These are phyloP conservation scores for Chrysochromulina parva DNA, from an alignment of 78 protist genomes.

Conservation along the genomic window DNA sequence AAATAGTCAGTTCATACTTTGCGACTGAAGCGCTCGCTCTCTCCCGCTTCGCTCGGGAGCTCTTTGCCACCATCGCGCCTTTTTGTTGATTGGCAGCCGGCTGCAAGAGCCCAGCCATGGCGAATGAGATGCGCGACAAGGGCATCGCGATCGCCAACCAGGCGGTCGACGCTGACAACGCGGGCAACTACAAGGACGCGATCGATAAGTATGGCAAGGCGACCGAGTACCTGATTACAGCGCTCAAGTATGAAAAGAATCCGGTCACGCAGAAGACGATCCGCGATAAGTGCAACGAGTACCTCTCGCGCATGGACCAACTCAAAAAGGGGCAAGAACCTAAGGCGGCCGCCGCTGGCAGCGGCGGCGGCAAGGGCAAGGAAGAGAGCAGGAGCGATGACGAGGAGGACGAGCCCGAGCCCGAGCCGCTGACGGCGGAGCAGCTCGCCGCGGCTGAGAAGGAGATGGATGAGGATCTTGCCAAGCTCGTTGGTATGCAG, in stretches of 20 bases:
- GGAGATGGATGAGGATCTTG: conserved; percentile 2
- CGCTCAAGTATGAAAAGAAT: background rate
- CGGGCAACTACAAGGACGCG: background rate
- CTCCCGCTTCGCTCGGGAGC: too few species aligned
- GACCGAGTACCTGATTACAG: background rate
- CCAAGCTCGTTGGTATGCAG: conserved; percentile 11
- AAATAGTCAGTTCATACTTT: too few species aligned
- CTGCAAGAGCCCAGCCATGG: background rate
- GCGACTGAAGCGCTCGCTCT: too few species aligned
- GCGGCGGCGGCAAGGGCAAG: background rate
- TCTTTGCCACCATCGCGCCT: too few species aligned
- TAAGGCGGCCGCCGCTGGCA: background rate
- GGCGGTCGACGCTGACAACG: background rate
- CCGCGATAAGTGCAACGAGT: background rate
- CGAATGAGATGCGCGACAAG: conserved; percentile 17
- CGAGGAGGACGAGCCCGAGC: background rate
- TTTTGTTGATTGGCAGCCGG: too few species aligned
- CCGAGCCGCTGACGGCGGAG: conserved; percentile 5
- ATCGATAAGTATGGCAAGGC: background rate
- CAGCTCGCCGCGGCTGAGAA: background rate
- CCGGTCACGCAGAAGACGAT: background rate
- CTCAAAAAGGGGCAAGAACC: background rate
- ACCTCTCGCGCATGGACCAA: background rate
- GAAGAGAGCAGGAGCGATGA: background rate
- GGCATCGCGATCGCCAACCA: conserved; percentile 11